Base-by-base conservation (phyloP, 2,329 filamentous ascomycete species). In the Fusarium globosum region DNA sequence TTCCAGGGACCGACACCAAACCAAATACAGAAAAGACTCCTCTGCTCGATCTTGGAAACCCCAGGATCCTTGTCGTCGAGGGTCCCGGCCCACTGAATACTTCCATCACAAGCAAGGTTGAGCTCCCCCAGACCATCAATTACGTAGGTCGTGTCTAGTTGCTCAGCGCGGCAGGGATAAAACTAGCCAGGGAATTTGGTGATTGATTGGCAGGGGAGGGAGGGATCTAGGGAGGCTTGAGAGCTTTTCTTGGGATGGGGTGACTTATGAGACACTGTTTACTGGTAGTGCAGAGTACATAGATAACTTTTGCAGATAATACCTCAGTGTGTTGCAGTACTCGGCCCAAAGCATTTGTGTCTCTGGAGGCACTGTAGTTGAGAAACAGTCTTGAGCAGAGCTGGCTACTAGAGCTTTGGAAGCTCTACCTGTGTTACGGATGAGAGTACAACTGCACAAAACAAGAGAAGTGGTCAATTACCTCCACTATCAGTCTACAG, bases 141-240 rank as follows among this genome's bases (percentile, higher is more conserved):
- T 76, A 76, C 74, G 74, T 75, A 76, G 69, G 55, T 71, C 36
- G 55, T 68, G 46, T 36, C 64, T 36, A 53, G 64, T 57, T 70
- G 46, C 68, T 76, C 74, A 76, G 74, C 74, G 51, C 61, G 52
- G 61, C 74, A 76, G 74, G 74, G 74, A 74, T 53, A 38, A 61
- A 26, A 60, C 55, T 61, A 52, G 48, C 43, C 52, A 53, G 63
- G 63, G 45, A 65, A 42, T 61, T 57, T 60, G 42, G 45, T 56
- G 58, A 64, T 61, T 56, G 58, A 64, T 61, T 64, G 65, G 57
- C 65, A 63, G 60, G 56, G 65, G 38, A 55, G 8, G 28, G 35
- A 45, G 38, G 38, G 53, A 52, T 23, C 26, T 21, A 65, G 42
- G 23, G 49, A 57, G 20, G 63, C 39, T 45, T 43, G 53, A 48